Conservation (phyloP, 495 filamentous ascomycete species). For the Lentithecium fluviatile region DNA sequence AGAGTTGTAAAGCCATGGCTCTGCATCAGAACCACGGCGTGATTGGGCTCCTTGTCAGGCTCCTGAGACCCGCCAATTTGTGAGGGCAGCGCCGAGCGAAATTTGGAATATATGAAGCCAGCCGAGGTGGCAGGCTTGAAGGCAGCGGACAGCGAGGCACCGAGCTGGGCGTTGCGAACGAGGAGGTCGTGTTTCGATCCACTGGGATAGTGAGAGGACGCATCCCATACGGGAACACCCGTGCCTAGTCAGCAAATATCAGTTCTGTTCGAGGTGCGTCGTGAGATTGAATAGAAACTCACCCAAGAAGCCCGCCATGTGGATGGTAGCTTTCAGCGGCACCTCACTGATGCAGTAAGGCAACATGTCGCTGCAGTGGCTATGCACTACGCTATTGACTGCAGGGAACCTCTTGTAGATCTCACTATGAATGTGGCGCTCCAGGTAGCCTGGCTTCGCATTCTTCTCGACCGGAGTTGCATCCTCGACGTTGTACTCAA, state of each 20-base stretch:
- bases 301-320: constrained; percentile 55
- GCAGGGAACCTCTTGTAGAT: constrained; percentile 50
- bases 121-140: constrained; percentile 41
- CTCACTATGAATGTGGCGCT: constrained; percentile 47
- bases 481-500: constrained; percentile 42
- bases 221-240: constrained; percentile 41
- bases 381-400: constrained; percentile 51
- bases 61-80: constrained; percentile 26
- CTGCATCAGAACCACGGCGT: constrained; percentile 42
- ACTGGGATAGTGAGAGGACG: constrained; percentile 35
- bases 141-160: constrained; percentile 46
- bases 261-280: not conserved
- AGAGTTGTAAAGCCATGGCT: constrained; percentile 43
- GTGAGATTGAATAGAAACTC: not conserved
- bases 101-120: constrained; percentile 34
- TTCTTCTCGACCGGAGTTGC: constrained; percentile 37
- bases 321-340: constrained; percentile 46
- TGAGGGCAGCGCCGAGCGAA: constrained; percentile 27
- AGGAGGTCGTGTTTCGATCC: constrained; percentile 43
- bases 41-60: constrained; percentile 28
- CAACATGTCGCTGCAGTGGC: constrained; percentile 49
- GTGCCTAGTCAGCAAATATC: constrained; percentile 7
- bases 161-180: constrained; percentile 47
- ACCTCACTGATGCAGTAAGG: constrained; percentile 49
- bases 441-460: constrained; percentile 33